A percentile compares a stretch with the other conserved stretches of the same genome.
Evolutionary conservation across 805 yeast species (phyloP).

Genomic region (Metschnikowia koreensis): DNA sequence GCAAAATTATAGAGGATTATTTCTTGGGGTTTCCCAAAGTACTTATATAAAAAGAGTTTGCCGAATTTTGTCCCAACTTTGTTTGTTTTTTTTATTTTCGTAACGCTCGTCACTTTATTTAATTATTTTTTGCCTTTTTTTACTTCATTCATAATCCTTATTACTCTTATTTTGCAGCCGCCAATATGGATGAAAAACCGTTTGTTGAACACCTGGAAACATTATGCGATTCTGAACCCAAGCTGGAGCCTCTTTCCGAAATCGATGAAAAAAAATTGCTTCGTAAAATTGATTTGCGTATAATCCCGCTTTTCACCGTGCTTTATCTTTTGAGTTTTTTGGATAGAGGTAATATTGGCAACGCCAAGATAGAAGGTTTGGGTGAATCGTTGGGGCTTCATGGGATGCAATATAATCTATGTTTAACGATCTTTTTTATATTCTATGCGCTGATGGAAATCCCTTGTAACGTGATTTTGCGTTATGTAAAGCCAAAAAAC

Average conservation of each 20-base stretch:
- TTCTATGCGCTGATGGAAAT: slow-evolving; percentile 68
- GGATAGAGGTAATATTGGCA: slow-evolving; percentile 80
- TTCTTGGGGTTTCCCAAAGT: too few relatives aligned
- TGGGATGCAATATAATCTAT: slow-evolving; percentile 61
- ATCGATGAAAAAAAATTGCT: slow-evolving; percentile 55
- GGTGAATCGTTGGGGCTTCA: slow-evolving; percentile 49
- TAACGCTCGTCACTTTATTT: background rate
- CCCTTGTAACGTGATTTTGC: slow-evolving; percentile 60
- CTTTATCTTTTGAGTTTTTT: slow-evolving; percentile 73
- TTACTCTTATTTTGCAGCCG: too few relatives aligned
- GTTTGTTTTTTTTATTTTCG: background rate
- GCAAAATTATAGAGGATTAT: background rate
- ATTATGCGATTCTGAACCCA: background rate
- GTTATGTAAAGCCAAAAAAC: slow-evolving; percentile 57
- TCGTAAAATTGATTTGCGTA: slow-evolving; percentile 65
- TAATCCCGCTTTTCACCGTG: slow-evolving; percentile 72
- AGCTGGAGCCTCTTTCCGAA: slow-evolving; percentile 2
- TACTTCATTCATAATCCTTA: background rate
- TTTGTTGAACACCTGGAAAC: background rate
- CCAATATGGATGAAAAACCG: slow-evolving; percentile 1
- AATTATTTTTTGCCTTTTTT: too few relatives aligned
- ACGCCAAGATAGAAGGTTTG: slow-evolving; percentile 75
- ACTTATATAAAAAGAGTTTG: too few relatives aligned
- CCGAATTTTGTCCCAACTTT: too few relatives aligned
- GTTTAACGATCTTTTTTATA: slow-evolving; percentile 68